A percentile compares a stretch with the other conserved stretches of the same genome.
These are phyloP conservation scores for Penicillium sp. DNA, from an alignment of 2,329 filamentous ascomycete genomes.

Conservation along the genomic window DNA sequence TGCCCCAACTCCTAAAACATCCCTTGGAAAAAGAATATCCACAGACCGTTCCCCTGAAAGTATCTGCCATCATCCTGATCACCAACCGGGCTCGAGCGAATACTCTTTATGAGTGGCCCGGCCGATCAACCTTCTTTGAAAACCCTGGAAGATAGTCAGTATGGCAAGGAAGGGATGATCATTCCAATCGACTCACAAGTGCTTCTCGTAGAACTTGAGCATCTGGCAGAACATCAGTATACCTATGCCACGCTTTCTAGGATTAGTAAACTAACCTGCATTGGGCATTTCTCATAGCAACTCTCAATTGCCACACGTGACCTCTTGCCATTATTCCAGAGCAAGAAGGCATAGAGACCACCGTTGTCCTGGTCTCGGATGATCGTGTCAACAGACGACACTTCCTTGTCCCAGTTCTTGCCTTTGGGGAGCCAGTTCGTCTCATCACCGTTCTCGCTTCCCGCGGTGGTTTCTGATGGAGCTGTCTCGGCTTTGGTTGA, in stretches of 20 bases:
- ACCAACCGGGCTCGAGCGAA: not conserved
- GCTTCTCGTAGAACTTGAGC: slow-evolving; percentile 50
- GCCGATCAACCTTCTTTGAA: slow-evolving; percentile 32
- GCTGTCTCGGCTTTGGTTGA: slow-evolving; percentile 19
- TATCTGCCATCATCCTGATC: not conserved
- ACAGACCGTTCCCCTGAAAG: not conserved
- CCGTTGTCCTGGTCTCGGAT: slow-evolving; percentile 35
- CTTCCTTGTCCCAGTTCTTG: slow-evolving; percentile 46
- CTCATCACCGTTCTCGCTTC: slow-evolving; percentile 20
- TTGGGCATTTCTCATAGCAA: slow-evolving; percentile 45
- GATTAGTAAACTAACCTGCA: slow-evolving; percentile 31
- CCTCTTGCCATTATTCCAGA: slow-evolving; percentile 47
- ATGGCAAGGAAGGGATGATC: not conserved
- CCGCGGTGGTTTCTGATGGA: slow-evolving; percentile 19
- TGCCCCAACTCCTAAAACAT: slow-evolving; percentile 10
- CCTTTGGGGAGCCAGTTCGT: slow-evolving; percentile 40
- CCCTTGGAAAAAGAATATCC: slow-evolving; percentile 3
- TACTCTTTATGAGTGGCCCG: too few relatives aligned
- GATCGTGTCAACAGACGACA: slow-evolving; percentile 45
- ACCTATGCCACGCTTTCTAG: not conserved
- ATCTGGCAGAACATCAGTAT: slow-evolving; percentile 34
- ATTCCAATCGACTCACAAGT: slow-evolving; percentile 40
- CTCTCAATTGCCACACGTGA: slow-evolving; percentile 42
- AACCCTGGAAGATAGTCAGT: slow-evolving; percentile 29
- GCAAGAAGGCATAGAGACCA: slow-evolving; percentile 40